Conservation (phyloP, 169 alveolate genomes). For the Plasmodium billcollinsi region DNA sequence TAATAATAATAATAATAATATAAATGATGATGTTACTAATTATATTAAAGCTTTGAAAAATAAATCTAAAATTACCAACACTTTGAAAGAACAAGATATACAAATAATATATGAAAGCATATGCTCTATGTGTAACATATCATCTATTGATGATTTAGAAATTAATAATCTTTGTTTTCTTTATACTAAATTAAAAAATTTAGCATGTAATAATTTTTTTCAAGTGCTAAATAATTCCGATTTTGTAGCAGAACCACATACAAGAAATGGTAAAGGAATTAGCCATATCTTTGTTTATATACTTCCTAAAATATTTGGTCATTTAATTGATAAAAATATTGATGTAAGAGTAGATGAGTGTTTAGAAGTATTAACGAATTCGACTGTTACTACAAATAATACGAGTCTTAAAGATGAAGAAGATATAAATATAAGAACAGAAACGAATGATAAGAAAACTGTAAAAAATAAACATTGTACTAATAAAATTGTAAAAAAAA, state of each 20-base stretch:
- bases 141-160: constrained; percentile 36
- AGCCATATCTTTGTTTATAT: constrained; percentile 59
- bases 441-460: constrained; percentile 11
- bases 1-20: not conserved
- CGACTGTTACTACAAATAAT: constrained; percentile 36
- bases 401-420: constrained; percentile 48
- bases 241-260: constrained; percentile 52
- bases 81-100: constrained; percentile 34
- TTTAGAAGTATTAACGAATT: constrained; percentile 22
- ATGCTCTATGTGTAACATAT: constrained; percentile 55
- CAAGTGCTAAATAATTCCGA: constrained; percentile 43
- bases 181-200: constrained; percentile 41
- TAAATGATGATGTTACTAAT: constrained; percentile 14
- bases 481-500: constrained; percentile 26
- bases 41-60: constrained; percentile 43
- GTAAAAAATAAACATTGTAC: constrained; percentile 12
- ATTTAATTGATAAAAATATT: constrained; percentile 36
- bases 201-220: constrained; percentile 58
- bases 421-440: constrained; percentile 19
- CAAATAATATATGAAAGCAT: constrained; percentile 25
- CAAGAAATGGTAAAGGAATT: constrained; percentile 67
- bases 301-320: constrained; percentile 26
- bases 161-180: constrained; percentile 35
- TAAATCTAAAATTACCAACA: constrained; percentile 15
- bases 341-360: constrained; percentile 10